Base-by-base conservation (phyloP, 2,329 filamentous ascomycete species). In the Tolypocladium amazonense region DNA sequence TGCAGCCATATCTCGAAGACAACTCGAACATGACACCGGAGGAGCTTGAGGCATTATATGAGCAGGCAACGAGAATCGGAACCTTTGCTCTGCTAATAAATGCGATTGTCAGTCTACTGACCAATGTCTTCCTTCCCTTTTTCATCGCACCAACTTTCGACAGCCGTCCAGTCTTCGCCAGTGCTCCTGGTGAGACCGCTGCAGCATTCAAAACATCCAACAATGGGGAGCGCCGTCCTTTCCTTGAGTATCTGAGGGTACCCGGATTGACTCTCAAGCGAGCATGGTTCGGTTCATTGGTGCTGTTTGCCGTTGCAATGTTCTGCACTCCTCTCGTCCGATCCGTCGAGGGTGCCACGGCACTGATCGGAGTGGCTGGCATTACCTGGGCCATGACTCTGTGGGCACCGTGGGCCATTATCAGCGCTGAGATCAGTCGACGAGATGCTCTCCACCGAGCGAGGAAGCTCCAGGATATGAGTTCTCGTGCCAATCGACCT, bases 401-500 rank as follows among this genome's bases (percentile, higher is more conserved):
- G 33, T 97, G 93, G 93, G 93, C 92, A 0, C 93, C 93, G 0
- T 97, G 93, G 77, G 92, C 93, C 45, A 89, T 97, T 66, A 97
- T 97, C 70, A 92, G 90, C 54, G 90, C 90, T 6, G 93, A 97
- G 72, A 92, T 97, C 63, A 89, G 88, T 62, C 89, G 87, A 62
- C 87, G 91, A 7, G 90, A 96, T 69, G 85, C 88, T 47, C 64
- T 75, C 23, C 70, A 78, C 30, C 79, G 81, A 27, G 72, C 76
- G 3, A 68, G 66, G 57, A 72, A 69, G 62, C 65, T 69, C 11
- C 68, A 68, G 47, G 62, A 60, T 56, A 56, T 61, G 45, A 57
- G 63, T 15, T 57, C 63, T 18, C 62, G 30, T 27, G 23, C n/a
- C 20, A 55, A 60, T n/a, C 30, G 59, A 47, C 23, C 57, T n/a